These are phyloP conservation scores for Cenchrus purpureus DNA, from an alignment of 176 grass and related monocot species.

Conservation along the genomic window DNA sequence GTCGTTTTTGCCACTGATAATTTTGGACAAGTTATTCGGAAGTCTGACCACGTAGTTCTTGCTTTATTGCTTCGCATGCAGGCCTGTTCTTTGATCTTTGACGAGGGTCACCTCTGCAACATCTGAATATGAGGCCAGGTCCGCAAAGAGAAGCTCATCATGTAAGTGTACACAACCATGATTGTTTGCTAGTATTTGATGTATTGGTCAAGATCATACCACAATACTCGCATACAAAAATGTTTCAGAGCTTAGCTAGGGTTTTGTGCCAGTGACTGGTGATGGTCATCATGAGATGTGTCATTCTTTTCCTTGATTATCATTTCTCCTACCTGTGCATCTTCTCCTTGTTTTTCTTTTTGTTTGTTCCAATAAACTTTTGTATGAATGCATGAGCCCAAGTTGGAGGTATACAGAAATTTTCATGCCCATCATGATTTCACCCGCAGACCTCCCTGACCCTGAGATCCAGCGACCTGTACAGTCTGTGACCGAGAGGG, in stretches of 20 bases:
- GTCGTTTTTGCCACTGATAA: neutral
- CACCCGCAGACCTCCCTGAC: slow-evolving; percentile 20
- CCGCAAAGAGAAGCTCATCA: neutral
- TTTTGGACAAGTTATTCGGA: slow-evolving; percentile 1
- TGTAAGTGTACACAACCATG: slow-evolving; percentile 26
- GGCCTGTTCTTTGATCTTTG: slow-evolving; percentile 7
- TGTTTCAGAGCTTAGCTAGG: slow-evolving; percentile 40
- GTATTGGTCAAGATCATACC: neutral
- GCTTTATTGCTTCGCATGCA: neutral
- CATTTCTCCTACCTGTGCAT: slow-evolving; percentile 28
- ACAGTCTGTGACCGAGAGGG: slow-evolving; percentile 15
- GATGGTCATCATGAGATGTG: slow-evolving; percentile 50
- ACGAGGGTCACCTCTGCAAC: neutral
- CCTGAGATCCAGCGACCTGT: slow-evolving; percentile 10
- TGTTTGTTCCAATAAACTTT: slow-evolving; percentile 46
- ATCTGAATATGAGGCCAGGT: slow-evolving; percentile 5
- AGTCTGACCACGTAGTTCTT: neutral
- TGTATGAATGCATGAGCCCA: slow-evolving; percentile 28
- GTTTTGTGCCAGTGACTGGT: slow-evolving; percentile 49
- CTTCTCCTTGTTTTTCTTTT: slow-evolving; percentile 14
- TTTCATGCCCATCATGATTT: slow-evolving; percentile 61
- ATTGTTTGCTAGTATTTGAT: slow-evolving; percentile 26
- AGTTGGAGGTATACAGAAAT: slow-evolving; percentile 14
- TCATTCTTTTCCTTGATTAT: slow-evolving; percentile 45
- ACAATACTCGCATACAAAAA: neutral